Conservation (phyloP, 257 asterid genomes). For the Solanum dulcamara region DNA sequence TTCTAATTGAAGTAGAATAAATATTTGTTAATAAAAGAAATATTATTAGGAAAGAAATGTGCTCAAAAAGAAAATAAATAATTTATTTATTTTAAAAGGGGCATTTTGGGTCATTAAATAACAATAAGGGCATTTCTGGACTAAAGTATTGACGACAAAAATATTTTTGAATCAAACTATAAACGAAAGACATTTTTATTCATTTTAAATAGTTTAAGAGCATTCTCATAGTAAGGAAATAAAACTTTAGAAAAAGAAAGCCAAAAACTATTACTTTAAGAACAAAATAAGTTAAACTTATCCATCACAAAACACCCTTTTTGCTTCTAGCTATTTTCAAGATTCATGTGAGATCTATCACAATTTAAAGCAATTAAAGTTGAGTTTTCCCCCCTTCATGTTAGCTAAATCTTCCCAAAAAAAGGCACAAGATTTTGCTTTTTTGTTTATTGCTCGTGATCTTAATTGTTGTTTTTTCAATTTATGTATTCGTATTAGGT, state of each 20-base stretch:
- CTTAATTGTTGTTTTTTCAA: slow-evolving; percentile 9
- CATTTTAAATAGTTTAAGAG: too few relatives aligned
- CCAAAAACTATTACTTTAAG: neutral
- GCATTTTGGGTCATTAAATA: too few relatives aligned
- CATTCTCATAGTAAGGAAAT: neutral
- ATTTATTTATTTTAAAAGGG: too few relatives aligned
- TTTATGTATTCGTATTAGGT: neutral
- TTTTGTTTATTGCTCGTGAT: slow-evolving; percentile 13
- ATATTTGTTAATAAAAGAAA: too few relatives aligned
- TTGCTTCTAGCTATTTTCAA: slow-evolving; percentile 5
- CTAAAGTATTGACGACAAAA: too few relatives aligned
- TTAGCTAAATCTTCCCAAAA: neutral
- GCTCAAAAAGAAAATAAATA: too few relatives aligned
- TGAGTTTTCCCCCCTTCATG: slow-evolving; percentile 7
- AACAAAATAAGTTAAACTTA: neutral
- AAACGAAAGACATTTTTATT: too few relatives aligned
- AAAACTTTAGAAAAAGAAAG: neutral
- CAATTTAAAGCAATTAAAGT: slow-evolving; percentile 17
- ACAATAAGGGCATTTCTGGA: too few relatives aligned
- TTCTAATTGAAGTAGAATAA: too few relatives aligned
- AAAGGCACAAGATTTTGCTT: slow-evolving; percentile 6
- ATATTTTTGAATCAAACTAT: too few relatives aligned
- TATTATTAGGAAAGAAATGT: too few relatives aligned
- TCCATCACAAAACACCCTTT: slow-evolving; percentile 3
- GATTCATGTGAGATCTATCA: slow-evolving; percentile 35